These are phyloP conservation scores for Rubus parviflorus DNA, from an alignment of 306 rosid genomes.

Conservation along the genomic window DNA sequence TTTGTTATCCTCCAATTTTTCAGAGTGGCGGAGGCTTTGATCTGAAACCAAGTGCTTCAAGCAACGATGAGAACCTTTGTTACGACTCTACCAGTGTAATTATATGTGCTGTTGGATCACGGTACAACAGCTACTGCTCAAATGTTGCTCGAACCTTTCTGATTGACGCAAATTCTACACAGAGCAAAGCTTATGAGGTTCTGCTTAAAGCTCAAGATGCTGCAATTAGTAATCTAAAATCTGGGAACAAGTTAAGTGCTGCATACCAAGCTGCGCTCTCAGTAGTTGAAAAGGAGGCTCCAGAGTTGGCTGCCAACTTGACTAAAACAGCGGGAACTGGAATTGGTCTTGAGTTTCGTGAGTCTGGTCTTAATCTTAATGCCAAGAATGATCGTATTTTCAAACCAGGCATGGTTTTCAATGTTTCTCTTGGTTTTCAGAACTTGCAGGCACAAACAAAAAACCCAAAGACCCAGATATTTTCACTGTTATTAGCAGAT, in stretches of 20 bases:
- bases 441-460: slow-evolving; percentile 31
- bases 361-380: slow-evolving; percentile 37
- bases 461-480: slow-evolving; percentile 31
- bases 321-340: slow-evolving; percentile 42
- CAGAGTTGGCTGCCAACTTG: slow-evolving; percentile 29
- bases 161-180: slow-evolving; percentile 33
- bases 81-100: slow-evolving; percentile 40
- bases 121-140: slow-evolving; percentile 44
- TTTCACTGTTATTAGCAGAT: slow-evolving; percentile 36
- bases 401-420: slow-evolving; percentile 40
- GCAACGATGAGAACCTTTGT: slow-evolving; percentile 41
- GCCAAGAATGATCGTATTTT: slow-evolving; percentile 35
- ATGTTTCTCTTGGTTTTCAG: slow-evolving; percentile 42
- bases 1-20: slow-evolving; percentile 43
- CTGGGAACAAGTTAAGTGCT: slow-evolving; percentile 36
- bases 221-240: slow-evolving; percentile 25
- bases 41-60: slow-evolving; percentile 40
- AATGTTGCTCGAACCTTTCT: slow-evolving; percentile 34
- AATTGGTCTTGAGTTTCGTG: slow-evolving; percentile 43
- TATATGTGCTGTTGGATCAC: slow-evolving; percentile 40
- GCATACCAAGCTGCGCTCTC: slow-evolving; percentile 35
- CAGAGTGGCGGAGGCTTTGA: slow-evolving; percentile 40
- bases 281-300: slow-evolving; percentile 35
- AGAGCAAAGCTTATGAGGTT: slow-evolving; percentile 39
- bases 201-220: slow-evolving; percentile 42